Base-by-base conservation (phyloP, 1,284 basidiomycete species). In the Apiotrichum brassicae region DNA sequence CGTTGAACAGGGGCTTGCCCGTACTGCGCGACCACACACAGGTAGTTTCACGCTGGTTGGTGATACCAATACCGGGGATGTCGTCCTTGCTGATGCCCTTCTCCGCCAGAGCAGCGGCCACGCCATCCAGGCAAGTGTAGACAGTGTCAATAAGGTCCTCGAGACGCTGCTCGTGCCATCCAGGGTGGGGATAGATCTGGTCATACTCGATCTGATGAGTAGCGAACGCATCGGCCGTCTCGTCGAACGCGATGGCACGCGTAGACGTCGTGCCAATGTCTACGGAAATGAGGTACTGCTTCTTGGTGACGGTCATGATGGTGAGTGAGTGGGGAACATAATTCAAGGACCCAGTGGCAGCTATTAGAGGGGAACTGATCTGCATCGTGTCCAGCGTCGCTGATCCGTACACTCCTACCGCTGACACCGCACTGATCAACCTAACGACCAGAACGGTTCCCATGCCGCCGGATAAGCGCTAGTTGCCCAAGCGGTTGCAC, bases 141-240 rank as follows among this genome's bases (percentile, higher is more conserved):
- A 88, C 85, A 53, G 84, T 81, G 51, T 81, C 75, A 57, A 87
- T 82, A 61, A 97, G 87, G 68, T 94, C 91, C 43, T 81, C 76
- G 1, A 89, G 82, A 65, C 95, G 86, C 72, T 97, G 94, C 60
- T 94, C 91, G 70, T 97, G 94, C 94, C 94, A 97, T 13, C 89
- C 87, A 3, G 89, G 87, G 65, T 88, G 77, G 3, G 87, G 87
- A 65, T 88, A 90, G 70, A 92, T 89, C 66, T 94, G 91, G 42
- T 87, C 82, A 65, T 93, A 94, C 70, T 94, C 91, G 18, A 83
- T 77, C 71, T 95, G 92, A 65, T 88, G 83, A 66, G 87, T 82
- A 2, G 86, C 85, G 49, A 95, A 75, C 58, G 95, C 87, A 61
- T 91, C 80, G 25, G 92, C 93, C 63, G 85, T 77, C 66, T 86